Base-by-base conservation (phyloP, 2,329 filamentous ascomycete species). In the Microdochium nivale region DNA sequence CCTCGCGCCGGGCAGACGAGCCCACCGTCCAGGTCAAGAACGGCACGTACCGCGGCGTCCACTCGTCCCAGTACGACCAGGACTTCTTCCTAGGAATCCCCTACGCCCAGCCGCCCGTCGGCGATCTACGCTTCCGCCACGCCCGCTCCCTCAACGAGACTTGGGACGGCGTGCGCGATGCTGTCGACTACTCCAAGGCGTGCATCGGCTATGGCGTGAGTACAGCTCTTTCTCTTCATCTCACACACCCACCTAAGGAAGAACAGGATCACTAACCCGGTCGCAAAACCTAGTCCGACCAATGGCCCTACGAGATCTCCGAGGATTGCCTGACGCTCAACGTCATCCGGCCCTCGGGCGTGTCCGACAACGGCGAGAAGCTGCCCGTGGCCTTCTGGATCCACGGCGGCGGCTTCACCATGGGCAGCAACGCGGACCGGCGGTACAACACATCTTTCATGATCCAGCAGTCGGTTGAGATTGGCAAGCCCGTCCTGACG, bases 311-410 rank as follows among this genome's bases (percentile, higher is more conserved):
- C 32, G 57, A 63, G 55, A 13, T 44, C 40, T 44, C 69, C 11
- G 82, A 85, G 58, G 77, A 84, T 58, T 86, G 83, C 54, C 69
- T 86, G 3, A 81, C 79, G 46, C 66, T 86, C 54, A 86, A 84
- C 57, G 72, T 86, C 8, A 68, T 86, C 25, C 73, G 81, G 3
- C 79, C 80, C 0, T 65, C 74, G 9, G 73, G 75, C 5, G n/a
- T n/a, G n/a, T 66, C 73, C 3, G 61, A 68, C 9, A 55, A 63
- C 30, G 58, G 60, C 8, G 62, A 63, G 2, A 70, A 65, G 11
- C 67, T 84, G 2, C 81, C 81, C 0, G 76, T 84, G 7, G 72
- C 71, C 11, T 70, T 82, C 0, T 84, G 80, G 79, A 80, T 84
- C 46, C 76, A 83, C 52, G 74, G 73, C 32, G 65, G 65, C 24